phyloP scores from a whole-genome alignment of 768 basidiomycete species.

The Lyophyllum atratum region DNA sequence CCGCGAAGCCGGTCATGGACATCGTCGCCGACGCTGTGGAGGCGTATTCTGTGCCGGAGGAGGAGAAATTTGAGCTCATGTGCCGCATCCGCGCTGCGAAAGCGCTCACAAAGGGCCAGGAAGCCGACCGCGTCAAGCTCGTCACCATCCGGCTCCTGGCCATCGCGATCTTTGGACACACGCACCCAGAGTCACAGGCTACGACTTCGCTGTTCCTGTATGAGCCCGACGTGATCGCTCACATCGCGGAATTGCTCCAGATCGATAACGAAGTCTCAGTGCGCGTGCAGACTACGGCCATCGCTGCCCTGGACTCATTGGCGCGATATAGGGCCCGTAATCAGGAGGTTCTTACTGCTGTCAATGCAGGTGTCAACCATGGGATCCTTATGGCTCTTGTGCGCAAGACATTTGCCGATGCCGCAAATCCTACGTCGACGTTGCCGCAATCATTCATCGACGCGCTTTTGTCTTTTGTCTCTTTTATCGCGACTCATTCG shows the following conservation, averaged over 20 bases:
- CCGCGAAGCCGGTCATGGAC: slow-evolving; percentile 67
- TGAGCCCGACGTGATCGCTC: slow-evolving; percentile 89
- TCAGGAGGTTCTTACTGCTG: slow-evolving; percentile 83
- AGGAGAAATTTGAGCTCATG: slow-evolving; percentile 86
- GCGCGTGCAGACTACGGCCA: slow-evolving; percentile 78
- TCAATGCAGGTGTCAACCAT: slow-evolving; percentile 96
- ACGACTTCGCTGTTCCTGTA: slow-evolving; percentile 86
- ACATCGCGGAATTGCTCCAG: slow-evolving; percentile 88
- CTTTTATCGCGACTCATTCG: slow-evolving; percentile 82
- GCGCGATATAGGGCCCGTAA: slow-evolving; percentile 82
- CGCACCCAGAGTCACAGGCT: slow-evolving; percentile 77
- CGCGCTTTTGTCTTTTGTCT: slow-evolving; percentile 82
- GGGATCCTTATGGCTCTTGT: slow-evolving; percentile 91
- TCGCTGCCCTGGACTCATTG: slow-evolving; percentile 89
- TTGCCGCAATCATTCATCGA: slow-evolving; percentile 80
- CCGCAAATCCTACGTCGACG: slow-evolving; percentile 63
- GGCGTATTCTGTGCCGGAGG: slow-evolving; percentile 66
- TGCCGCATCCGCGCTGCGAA: slow-evolving; percentile 84
- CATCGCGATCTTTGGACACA: slow-evolving; percentile 90
- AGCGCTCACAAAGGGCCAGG: slow-evolving; percentile 58
- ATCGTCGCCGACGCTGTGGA: slow-evolving; percentile 76
- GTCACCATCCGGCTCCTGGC: slow-evolving; percentile 81
- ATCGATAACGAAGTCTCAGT: slow-evolving; percentile 72
- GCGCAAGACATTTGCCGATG: slow-evolving; percentile 76
- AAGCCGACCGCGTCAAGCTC: slow-evolving; percentile 74